These are phyloP conservation scores for Emergomyces orientalis DNA, from an alignment of 2,329 filamentous ascomycete genomes.

Conservation along the genomic window DNA sequence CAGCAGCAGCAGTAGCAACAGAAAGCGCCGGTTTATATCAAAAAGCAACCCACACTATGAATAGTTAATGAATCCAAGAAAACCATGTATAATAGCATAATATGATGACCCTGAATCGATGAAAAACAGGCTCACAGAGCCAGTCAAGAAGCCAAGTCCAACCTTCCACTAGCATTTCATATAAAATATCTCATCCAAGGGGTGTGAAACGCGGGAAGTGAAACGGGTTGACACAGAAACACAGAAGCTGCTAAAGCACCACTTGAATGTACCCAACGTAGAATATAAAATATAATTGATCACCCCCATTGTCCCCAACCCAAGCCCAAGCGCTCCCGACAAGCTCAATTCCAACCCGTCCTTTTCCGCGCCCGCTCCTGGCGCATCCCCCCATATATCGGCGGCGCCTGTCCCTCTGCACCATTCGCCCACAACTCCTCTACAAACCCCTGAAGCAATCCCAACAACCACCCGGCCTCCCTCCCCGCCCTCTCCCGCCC, in stretches of 20 bases:
- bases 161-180: neutral
- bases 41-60: neutral
- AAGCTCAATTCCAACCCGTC: neutral
- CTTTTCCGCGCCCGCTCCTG: slow-evolving; percentile 19
- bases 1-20: neutral
- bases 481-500: slow-evolving; percentile 27
- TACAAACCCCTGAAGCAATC: slow-evolving; percentile 56
- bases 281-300: neutral
- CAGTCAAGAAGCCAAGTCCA: neutral
- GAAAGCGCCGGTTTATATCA: too few relatives aligned
- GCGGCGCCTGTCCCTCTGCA: slow-evolving; percentile 40
- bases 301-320: neutral
- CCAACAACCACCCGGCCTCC: slow-evolving; percentile 44
- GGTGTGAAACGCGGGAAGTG: neutral
- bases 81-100: slow-evolving; percentile 4
- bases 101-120: neutral
- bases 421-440: slow-evolving; percentile 43
- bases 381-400: slow-evolving; percentile 51
- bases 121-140: neutral
- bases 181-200: neutral
- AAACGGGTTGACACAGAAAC: neutral
- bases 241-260: neutral
- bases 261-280: neutral
- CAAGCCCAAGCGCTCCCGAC: neutral
- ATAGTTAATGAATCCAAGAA: neutral